Evolutionary conservation across 2,329 filamentous ascomycete genomes (phyloP), one percentile per base, ranked within the genome.

Genomic region (Penicillium sp.): DNA sequence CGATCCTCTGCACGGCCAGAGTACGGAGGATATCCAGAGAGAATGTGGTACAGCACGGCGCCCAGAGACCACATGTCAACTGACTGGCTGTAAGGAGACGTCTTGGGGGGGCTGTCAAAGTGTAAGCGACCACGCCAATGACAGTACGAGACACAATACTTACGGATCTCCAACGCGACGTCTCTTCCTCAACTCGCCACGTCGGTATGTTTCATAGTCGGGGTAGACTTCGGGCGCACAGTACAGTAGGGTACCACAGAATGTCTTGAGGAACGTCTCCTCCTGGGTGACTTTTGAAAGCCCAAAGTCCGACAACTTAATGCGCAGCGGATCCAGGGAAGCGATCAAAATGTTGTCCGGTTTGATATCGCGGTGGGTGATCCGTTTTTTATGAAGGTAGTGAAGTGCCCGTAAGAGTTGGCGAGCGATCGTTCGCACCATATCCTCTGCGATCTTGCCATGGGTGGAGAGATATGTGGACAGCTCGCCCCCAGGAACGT

Each of bases 341-440:
- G 88, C 83, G 67, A 98, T 91, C 43, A 99, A 83, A 62, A 99
- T 97, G 71, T 99, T 99, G 81, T 99, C 95, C 0, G 95, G 95
- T 74, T 99, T 99, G 72, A 99, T 93, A 76, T 99, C 95, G n/a
- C 95, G 90, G 78, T 99, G 95, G 0, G 94, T 98, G 69, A 99
- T 97, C 72, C 90, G 92, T 70, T 90, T 89, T 56, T 84, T 82
- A 75, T 99, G 95, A 8, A 99, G 82, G 74, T 99, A 97, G 33
- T 87, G 87, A 55, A 99, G 80, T 1, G 94, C 94, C 67, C 89
- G 86, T 46, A 97, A 80, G 38, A 98, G 85, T 60, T 81, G 80
- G 11, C 78, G 75, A 16, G 93, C 86, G 75, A 97, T 90, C 5
- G 81, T 81, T 74, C 89, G 87, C n/a, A 87, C 89, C 66, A 88